These are phyloP conservation scores for Wickerhamiella brachini DNA, from an alignment of 805 yeast species.

Conservation along the genomic window DNA sequence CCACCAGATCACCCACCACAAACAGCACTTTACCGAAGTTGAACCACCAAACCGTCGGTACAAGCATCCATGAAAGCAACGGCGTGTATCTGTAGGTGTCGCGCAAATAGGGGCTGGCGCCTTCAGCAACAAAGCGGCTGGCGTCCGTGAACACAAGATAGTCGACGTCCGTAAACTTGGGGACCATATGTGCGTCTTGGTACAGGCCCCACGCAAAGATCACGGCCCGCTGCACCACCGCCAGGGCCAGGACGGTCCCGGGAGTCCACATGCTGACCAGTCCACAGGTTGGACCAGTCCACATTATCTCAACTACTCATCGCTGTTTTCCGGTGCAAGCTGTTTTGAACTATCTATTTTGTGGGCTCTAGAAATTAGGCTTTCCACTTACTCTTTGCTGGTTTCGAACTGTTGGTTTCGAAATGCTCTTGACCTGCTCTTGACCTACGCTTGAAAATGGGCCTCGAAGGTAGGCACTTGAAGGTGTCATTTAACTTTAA, in stretches of 20 bases:
- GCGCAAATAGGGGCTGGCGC: constrained; percentile 59
- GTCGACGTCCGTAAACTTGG: constrained; percentile 88
- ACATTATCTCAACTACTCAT: too few relatives aligned
- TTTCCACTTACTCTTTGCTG: too few relatives aligned
- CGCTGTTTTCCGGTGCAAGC: too few relatives aligned
- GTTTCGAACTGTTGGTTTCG: too few relatives aligned
- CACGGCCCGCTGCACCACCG: constrained; percentile 33
- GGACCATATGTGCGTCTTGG: constrained; percentile 68
- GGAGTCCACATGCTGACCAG: constrained; percentile 7
- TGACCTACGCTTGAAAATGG: too few relatives aligned
- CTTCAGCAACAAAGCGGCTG: constrained; percentile 50
- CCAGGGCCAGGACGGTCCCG: constrained; percentile 17
- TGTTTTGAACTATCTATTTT: too few relatives aligned
- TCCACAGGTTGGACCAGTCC: too few relatives aligned
- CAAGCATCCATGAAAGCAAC: constrained; percentile 63
- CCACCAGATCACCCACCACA: constrained; percentile 60
- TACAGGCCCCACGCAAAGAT: constrained; percentile 70
- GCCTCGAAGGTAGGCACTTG: too few relatives aligned
- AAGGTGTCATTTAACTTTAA: too few relatives aligned
- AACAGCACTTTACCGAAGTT: constrained; percentile 73
- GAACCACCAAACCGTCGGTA: constrained; percentile 45
- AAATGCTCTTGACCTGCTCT: too few relatives aligned
- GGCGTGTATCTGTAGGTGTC: constrained; percentile 95
- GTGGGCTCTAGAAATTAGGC: too few relatives aligned
- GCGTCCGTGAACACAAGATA: constrained; percentile 93